These are phyloP conservation scores for Arbutus unedo DNA, from an alignment of 148 eudicot species.

Conservation along the genomic window DNA sequence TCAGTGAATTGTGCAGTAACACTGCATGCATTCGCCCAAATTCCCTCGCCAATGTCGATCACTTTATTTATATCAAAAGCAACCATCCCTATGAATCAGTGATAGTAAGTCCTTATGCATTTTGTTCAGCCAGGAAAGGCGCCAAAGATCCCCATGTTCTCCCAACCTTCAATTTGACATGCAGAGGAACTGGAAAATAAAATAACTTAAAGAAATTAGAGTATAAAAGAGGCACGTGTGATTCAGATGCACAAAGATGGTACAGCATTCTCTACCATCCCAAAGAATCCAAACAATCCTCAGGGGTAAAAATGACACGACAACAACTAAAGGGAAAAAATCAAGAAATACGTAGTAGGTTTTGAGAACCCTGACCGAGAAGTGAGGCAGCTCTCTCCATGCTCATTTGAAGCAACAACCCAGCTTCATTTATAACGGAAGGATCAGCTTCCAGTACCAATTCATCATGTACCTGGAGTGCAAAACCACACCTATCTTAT, in stretches of 20 bases:
- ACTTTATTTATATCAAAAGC: background rate
- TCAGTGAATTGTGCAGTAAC: background rate
- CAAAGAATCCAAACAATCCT: background rate
- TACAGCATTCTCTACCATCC: background rate
- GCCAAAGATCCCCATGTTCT: conserved; percentile 92
- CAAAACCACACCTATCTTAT: conserved; percentile 12
- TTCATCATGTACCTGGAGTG: conserved; percentile 85
- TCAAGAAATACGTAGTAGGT: background rate
- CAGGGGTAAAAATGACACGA: background rate
- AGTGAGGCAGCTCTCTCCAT: conserved; percentile 89
- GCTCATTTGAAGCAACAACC: conserved; percentile 56
- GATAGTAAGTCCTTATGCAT: background rate
- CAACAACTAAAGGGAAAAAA: background rate
- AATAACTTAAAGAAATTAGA: background rate
- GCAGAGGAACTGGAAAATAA: conserved; percentile 71
- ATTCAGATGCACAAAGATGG: background rate
- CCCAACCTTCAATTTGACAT: conserved; percentile 79
- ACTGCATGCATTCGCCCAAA: background rate
- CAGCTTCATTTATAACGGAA: conserved; percentile 66
- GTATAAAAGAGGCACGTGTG: background rate
- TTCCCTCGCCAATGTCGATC: background rate
- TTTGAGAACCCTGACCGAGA: conserved; percentile 48
- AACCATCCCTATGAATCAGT: conserved; percentile 6
- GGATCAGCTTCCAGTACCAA: conserved; percentile 88
- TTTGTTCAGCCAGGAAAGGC: conserved; percentile 40